Evolutionary conservation across 2,329 filamentous ascomycete genomes (phyloP).

Genomic region (Talaromyces amestolkiae): DNA sequence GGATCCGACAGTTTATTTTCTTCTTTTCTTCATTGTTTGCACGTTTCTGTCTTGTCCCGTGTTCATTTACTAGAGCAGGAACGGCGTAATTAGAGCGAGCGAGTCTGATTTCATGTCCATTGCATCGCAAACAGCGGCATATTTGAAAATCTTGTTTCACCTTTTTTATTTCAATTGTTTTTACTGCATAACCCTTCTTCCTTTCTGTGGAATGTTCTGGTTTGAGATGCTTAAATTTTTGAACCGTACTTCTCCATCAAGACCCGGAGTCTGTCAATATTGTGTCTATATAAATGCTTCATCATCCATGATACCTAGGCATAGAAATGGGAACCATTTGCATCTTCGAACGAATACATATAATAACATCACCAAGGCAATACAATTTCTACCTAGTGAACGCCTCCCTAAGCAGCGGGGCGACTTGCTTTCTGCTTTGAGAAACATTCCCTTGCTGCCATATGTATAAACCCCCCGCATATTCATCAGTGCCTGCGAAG

Average conservation of each 20-base stretch:
- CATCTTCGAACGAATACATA: background rate
- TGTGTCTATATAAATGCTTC: background rate
- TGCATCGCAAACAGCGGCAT: slow-evolving; percentile 15
- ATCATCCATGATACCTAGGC: background rate
- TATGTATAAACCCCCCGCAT: slow-evolving; percentile 32
- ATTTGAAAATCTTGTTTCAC: slow-evolving; percentile 4
- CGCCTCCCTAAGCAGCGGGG: slow-evolving; percentile 55
- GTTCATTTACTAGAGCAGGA: slow-evolving; percentile 7
- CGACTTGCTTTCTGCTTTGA: slow-evolving; percentile 63
- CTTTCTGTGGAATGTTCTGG: background rate
- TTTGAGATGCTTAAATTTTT: background rate
- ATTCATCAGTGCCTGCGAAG: slow-evolving; percentile 17
- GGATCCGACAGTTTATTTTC: background rate
- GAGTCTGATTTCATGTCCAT: background rate
- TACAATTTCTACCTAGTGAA: background rate
- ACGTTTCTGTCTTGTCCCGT: background rate
- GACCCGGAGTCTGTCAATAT: background rate
- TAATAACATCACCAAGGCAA: background rate
- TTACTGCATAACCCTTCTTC: background rate
- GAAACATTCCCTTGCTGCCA: slow-evolving; percentile 58
- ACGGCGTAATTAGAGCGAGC: slow-evolving; percentile 13
- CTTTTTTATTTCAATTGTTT: background rate
- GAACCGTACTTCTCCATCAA: background rate
- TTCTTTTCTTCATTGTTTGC: background rate
- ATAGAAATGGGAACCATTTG: background rate